phyloP scores from a whole-genome alignment of 164 flowering plant species.

The Paratinospora sagittata region DNA sequence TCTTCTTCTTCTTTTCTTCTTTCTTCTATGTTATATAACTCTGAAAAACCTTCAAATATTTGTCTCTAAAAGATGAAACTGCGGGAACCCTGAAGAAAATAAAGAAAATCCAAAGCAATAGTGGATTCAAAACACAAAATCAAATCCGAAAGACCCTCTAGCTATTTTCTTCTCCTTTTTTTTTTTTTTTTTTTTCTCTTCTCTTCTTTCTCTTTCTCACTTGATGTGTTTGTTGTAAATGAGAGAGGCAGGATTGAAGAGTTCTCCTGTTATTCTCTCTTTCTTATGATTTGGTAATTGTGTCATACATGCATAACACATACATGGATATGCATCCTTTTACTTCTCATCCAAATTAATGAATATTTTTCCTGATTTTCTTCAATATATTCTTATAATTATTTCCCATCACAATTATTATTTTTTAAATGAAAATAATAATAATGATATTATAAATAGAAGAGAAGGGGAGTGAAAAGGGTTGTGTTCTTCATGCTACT shows the following conservation, averaged over 20 bases:
- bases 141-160: conserved; percentile 12
- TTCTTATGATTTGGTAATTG: conserved; percentile 21
- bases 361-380: too few species aligned
- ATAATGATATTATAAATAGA: too few species aligned
- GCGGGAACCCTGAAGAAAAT: conserved; percentile 16
- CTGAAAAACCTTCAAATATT: conserved; percentile 11
- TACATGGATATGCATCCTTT: conserved; percentile 11
- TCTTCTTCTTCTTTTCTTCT: not conserved
- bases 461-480: too few species aligned
- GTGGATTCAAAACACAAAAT: not conserved
- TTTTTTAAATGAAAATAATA: too few species aligned
- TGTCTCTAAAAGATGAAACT: not conserved
- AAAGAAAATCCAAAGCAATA: not conserved
- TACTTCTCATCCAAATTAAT: too few species aligned
- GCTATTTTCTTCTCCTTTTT: not conserved
- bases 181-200: not conserved
- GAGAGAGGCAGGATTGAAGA: too few species aligned
- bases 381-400: too few species aligned
- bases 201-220: not conserved
- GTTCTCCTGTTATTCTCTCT: conserved; percentile 11
- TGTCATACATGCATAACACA: conserved; percentile 14
- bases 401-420: too few species aligned
- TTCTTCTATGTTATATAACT: not conserved
- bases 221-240: too few species aligned
- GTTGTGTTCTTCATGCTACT: too few species aligned